Percentiles rank a stretch among this genome's conserved stretches.
phyloP scores from a whole-genome alignment of 169 alveolate genomes.

The Pseudocohnilembus persalinus region DNA sequence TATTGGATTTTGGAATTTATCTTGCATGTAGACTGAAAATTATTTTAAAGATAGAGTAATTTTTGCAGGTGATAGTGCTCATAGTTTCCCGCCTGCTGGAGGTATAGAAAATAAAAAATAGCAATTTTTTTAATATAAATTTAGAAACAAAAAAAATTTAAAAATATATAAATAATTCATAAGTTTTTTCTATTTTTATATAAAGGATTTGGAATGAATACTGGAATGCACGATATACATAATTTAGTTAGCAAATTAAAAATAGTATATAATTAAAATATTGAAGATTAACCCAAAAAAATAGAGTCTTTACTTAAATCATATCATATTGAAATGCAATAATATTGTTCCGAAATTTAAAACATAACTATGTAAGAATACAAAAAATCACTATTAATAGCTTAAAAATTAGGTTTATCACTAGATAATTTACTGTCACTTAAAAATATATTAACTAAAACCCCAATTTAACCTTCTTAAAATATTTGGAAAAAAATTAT shows the following conservation, averaged over 20 bases:
- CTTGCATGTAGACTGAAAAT: slow-evolving; percentile 14
- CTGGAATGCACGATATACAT: slow-evolving; percentile 20
- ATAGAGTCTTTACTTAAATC: background rate
- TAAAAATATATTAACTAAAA: background rate
- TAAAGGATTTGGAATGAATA: slow-evolving; percentile 27
- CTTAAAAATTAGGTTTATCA: background rate
- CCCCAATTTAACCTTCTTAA: background rate
- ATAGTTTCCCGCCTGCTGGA: slow-evolving; percentile 31
- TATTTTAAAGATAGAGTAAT: slow-evolving; percentile 14
- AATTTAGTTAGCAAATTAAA: slow-evolving; percentile 19
- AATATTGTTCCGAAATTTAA: background rate
- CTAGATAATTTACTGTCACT: background rate
- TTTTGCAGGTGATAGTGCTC: slow-evolving; percentile 30
- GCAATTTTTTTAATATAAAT: background rate
- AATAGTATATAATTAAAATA: background rate
- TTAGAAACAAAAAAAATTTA: no score
- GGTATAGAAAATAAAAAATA: background rate
- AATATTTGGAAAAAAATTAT: background rate
- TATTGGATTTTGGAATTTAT: slow-evolving; percentile 17
- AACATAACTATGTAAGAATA: background rate
- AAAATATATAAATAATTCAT: background rate
- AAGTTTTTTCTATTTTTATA: background rate
- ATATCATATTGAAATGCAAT: background rate
- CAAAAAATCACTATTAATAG: background rate
- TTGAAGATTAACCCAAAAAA: background rate